These are phyloP conservation scores for Alternaria gansuensis DNA, from an alignment of 2,329 filamentous ascomycete species.

Conservation along the genomic window DNA sequence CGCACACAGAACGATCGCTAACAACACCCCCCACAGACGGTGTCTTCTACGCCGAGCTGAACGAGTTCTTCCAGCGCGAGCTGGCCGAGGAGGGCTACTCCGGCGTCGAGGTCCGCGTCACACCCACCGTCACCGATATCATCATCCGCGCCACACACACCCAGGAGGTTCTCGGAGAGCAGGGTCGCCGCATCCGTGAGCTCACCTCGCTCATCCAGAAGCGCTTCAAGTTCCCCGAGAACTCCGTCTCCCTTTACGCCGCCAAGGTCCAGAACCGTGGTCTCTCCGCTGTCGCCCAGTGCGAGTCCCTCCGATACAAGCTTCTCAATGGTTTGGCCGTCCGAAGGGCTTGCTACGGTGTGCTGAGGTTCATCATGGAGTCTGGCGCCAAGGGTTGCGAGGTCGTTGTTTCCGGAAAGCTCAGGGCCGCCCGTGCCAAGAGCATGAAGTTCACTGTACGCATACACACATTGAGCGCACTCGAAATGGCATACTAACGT, in stretches of 20 bases:
- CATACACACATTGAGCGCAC: neutral
- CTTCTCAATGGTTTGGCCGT: conserved; percentile 99
- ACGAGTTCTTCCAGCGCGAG: conserved; percentile 99
- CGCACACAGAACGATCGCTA: conserved; percentile 35
- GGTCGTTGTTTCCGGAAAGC: conserved; percentile 99
- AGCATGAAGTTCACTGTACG: conserved; percentile 99
- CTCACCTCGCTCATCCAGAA: conserved; percentile 99
- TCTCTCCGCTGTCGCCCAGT: conserved; percentile 99
- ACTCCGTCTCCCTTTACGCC: conserved; percentile 99
- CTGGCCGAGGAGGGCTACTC: conserved; percentile 99
- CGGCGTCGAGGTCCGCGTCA: conserved; percentile 99
- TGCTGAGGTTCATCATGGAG: conserved; percentile 99
- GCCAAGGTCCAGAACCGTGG: conserved; percentile 99
- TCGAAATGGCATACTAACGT: conserved; percentile 29
- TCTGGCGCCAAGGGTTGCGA: conserved; percentile 99
- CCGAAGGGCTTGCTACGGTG: conserved; percentile 99
- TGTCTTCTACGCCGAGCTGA: conserved; percentile 99
- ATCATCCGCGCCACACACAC: conserved; percentile 99
- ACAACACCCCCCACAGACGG: conserved; percentile 68
- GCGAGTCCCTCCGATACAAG: conserved; percentile 99
- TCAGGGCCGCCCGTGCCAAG: conserved; percentile 98
- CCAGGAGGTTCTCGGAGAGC: conserved; percentile 99
- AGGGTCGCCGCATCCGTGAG: conserved; percentile 99
- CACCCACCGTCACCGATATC: conserved; percentile 99
- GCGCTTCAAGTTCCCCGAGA: conserved; percentile 99